Base-by-base conservation (phyloP, 345 rosid genomes). In the Citrus australasica region DNA sequence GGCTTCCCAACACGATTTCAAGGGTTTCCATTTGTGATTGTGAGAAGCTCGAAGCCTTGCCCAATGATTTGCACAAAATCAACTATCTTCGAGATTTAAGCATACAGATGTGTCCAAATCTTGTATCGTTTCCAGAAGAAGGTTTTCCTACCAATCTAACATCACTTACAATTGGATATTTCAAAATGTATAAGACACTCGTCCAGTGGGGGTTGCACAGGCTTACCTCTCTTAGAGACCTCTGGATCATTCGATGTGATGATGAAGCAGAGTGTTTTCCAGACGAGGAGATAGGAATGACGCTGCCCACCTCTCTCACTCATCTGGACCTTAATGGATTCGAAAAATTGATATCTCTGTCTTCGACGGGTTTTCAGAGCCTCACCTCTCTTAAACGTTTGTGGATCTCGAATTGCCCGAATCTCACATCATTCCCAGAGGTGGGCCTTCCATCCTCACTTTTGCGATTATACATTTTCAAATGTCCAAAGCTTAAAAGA, bases 281-380 rank as follows among this genome's bases (percentile, higher is more conserved):
- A 25, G 64, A 60, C 30, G 30, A 60, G 14, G 30, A 10, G 64
- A 60, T 24, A 4, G 30, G 64, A 60, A 9, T 60, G 64, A 60
- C 0, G 32, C 30, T 60, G 28, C 64, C 64, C 14, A 3, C 64
- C 30, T 60, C 64, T 11, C 51, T 46, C 1, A 25, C 28, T 33
- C 0, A 0, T 5, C 37, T 33, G 1, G 0, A 0, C 7, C 0
- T 33, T 33, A 0, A 0, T 6, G 7, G 1, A 33, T 33, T 33
- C 37, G 0, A 33, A 33, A 33, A 33, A 0, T 35, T 35, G 37
- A 35, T 35, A 35, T 35, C 7, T 35, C 37, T 35, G 1, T 35
- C 37, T 35, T 35, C 37, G 7, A 35, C 1, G 37, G 37, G 37
- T 6, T 35, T 35, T 5, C 37, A 33, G 1, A 33, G 37, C 37